These are phyloP conservation scores for Spatholobus suberectus DNA, from an alignment of 306 rosid genomes.

Conservation along the genomic window DNA sequence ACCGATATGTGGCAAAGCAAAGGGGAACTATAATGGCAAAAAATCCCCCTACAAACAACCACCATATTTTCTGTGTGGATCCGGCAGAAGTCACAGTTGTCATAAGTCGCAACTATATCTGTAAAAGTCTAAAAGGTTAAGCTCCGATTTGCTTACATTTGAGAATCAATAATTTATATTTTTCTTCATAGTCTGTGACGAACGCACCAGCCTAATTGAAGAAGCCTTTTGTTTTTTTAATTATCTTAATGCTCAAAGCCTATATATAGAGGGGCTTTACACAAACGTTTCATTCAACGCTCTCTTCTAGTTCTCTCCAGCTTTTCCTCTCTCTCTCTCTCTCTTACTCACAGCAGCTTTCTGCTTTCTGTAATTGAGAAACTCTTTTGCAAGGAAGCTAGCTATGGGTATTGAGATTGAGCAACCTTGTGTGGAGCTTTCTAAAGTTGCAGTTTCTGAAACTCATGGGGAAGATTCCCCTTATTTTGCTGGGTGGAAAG, in stretches of 20 bases:
- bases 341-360: conserved; percentile 37
- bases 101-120: conserved; percentile 39
- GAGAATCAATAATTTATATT: conserved; percentile 50
- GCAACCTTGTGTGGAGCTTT: conserved; percentile 62
- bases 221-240: neutral
- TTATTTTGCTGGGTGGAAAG: conserved; percentile 98
- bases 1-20: conserved; percentile 3
- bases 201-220: conserved; percentile 40
- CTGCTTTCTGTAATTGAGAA: conserved; percentile 14
- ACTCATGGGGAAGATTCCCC: conserved; percentile 97
- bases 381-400: conserved; percentile 37
- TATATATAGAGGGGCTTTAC: conserved; percentile 47
- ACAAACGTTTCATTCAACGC: conserved; percentile 48
- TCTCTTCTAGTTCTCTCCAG: conserved; percentile 5
- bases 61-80: conserved; percentile 56
- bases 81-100: conserved; percentile 72
- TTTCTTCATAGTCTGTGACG: conserved; percentile 18
- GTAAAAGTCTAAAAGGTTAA: conserved; percentile 43
- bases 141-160: conserved; percentile 56
- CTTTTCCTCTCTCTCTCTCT: conserved; percentile 22
- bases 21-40: conserved; percentile 28
- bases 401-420: conserved; percentile 71
- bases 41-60: conserved; percentile 48
- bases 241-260: conserved; percentile 39
- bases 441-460: conserved; percentile 72